Conservation (phyloP, 805 yeast genomes). For the Candida argentea region DNA sequence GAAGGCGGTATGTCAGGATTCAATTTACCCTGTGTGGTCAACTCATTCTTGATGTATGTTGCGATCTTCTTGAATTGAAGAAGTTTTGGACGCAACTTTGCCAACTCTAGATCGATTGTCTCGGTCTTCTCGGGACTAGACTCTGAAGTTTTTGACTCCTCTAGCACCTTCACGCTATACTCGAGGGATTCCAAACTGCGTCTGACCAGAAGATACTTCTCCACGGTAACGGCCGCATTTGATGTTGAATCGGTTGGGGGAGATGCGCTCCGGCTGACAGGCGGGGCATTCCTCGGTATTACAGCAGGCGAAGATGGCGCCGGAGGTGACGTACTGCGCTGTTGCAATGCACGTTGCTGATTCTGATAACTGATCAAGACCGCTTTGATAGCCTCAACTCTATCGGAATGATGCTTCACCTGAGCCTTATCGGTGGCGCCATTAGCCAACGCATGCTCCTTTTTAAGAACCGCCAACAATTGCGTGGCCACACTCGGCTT, state of each 20-base stretch:
- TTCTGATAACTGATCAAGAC: constrained; percentile 15
- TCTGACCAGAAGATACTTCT: constrained; percentile 14
- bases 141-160: constrained; percentile 9
- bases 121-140: constrained; percentile 3
- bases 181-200: constrained; percentile 13
- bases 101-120: constrained; percentile 5
- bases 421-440: constrained; percentile 10
- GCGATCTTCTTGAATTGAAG: constrained; percentile 15
- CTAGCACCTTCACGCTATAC: constrained; percentile 12
- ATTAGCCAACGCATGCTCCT: constrained; percentile 16
- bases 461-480: constrained; percentile 15
- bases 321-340: constrained; percentile 1
- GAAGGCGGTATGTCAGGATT: background rate
- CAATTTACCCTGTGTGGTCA: constrained; percentile 8
- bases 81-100: constrained; percentile 9
- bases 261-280: constrained; percentile 1
- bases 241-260: constrained; percentile 3
- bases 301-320: constrained; percentile 1
- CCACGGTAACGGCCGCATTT: constrained; percentile 9
- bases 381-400: constrained; percentile 18
- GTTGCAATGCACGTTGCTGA: constrained; percentile 11
- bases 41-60: constrained; percentile 13
- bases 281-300: background rate
- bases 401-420: constrained; percentile 15
- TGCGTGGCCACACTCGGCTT: constrained; percentile 17